Evolutionary conservation across 2,329 filamentous ascomycete genomes (phyloP).

Genomic region (Mycosphaerella sp.): DNA sequence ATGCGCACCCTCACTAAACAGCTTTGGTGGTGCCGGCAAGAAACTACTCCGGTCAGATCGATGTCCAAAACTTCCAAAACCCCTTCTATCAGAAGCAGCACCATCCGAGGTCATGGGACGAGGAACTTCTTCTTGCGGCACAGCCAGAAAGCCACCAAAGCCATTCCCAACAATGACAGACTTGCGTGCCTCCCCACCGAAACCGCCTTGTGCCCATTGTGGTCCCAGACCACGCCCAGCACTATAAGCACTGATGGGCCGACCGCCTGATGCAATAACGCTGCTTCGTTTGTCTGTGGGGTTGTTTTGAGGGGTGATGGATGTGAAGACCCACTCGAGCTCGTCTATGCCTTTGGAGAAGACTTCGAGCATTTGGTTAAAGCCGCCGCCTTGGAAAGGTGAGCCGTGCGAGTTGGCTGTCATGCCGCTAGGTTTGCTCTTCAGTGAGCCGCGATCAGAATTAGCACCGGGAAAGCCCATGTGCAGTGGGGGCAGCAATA

Average conservation of each 20-base stretch:
- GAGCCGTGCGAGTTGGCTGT: constrained; percentile 27
- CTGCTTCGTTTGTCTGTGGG: constrained; percentile 34
- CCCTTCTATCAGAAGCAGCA: constrained; percentile 5
- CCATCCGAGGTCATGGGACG: constrained; percentile 30
- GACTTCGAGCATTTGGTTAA: constrained; percentile 55
- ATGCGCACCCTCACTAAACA: constrained; percentile 22
- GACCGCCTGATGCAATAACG: constrained; percentile 31
- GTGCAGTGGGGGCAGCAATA: constrained; percentile 64
- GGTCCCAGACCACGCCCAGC: constrained; percentile 46
- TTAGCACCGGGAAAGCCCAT: constrained; percentile 42
- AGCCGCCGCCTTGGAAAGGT: constrained; percentile 21
- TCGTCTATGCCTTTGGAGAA: constrained; percentile 63
- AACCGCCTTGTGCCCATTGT: constrained; percentile 45
- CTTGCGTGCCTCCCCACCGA: constrained; percentile 52
- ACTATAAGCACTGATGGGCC: constrained; percentile 42
- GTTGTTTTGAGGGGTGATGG: constrained; percentile 47
- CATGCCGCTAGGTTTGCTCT: background rate
- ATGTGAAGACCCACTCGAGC: constrained; percentile 62
- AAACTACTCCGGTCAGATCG: constrained; percentile 19
- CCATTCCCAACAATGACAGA: constrained; percentile 62
- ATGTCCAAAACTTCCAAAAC: constrained; percentile 17
- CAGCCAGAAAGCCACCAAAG: constrained; percentile 59
- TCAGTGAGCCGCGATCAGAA: constrained; percentile 14
- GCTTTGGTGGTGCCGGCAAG: constrained; percentile 30
- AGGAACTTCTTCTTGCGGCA: constrained; percentile 49